Conservation (phyloP, 2,329 filamentous ascomycete species). For the Dendryphion nanum region DNA sequence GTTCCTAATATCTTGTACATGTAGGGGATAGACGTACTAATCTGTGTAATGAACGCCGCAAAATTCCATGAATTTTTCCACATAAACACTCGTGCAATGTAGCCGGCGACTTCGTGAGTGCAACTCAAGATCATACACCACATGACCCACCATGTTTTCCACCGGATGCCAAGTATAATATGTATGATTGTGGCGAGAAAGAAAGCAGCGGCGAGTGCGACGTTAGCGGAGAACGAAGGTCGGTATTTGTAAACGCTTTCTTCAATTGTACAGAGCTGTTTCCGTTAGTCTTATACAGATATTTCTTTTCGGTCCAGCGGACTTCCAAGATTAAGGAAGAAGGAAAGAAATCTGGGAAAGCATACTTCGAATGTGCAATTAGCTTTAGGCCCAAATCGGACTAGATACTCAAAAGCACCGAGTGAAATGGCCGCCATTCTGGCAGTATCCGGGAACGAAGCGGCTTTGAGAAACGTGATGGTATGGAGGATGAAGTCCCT, state of each 20-base stretch:
- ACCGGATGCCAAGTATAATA: conserved; percentile 29
- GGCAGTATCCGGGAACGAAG: no score
- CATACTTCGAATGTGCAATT: background rate
- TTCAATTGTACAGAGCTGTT: background rate
- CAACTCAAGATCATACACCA: conserved; percentile 45
- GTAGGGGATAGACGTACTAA: conserved; percentile 4
- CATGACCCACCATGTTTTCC: conserved; percentile 49
- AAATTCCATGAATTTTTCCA: conserved; percentile 12
- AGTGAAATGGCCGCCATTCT: no score
- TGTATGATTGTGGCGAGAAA: background rate
- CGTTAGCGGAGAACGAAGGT: background rate
- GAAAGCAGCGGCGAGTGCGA: background rate
- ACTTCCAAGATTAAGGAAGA: no score
- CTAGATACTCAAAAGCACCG: no score
- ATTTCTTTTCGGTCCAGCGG: no score
- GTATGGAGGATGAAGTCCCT: no score
- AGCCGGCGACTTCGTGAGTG: conserved; percentile 52
- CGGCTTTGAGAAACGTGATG: no score
- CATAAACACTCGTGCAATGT: conserved; percentile 47
- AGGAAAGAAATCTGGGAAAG: no score
- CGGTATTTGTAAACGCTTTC: background rate
- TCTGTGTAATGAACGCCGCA: conserved; percentile 6
- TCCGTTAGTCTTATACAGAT: no score
- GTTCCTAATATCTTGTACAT: no score
- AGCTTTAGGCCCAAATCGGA: background rate